A percentile compares a stretch with the other conserved stretches of the same genome.
Evolutionary conservation across 75 land plant genomes (phyloP).

Genomic region (Ceratopteris richardii): DNA sequence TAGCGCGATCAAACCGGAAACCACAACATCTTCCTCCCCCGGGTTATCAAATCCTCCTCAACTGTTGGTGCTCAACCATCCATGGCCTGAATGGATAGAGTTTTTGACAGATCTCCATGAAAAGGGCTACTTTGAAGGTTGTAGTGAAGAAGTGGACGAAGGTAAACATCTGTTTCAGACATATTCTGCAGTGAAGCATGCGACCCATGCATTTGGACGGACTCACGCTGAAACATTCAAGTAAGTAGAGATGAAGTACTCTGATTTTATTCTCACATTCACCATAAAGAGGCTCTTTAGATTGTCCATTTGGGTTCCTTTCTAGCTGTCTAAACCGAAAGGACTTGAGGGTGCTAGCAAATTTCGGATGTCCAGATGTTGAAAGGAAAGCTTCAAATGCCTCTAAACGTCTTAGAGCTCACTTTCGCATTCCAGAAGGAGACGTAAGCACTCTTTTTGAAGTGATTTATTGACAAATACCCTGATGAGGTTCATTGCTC

Average conservation of each 20-base stretch:
- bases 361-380: slow-evolving; percentile 75
- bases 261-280: background rate
- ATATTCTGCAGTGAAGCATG: slow-evolving; percentile 30
- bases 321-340: slow-evolving; percentile 55
- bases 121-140: slow-evolving; percentile 26
- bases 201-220: slow-evolving; percentile 55
- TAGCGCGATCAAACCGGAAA: background rate
- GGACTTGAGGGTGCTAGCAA: slow-evolving; percentile 43
- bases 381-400: slow-evolving; percentile 90
- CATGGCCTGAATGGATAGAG: slow-evolving; percentile 65
- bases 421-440: slow-evolving; percentile 64
- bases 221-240: slow-evolving; percentile 42
- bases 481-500: background rate
- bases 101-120: slow-evolving; percentile 35
- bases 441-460: slow-evolving; percentile 32
- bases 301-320: background rate
- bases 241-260: slow-evolving; percentile 10
- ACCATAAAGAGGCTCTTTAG: background rate
- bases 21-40: background rate
- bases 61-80: slow-evolving; percentile 15
- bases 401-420: slow-evolving; percentile 74
- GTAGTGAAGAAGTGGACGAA: background rate
- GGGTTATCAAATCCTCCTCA: background rate
- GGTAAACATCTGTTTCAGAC: slow-evolving; percentile 11
- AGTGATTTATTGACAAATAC: background rate